phyloP scores from a whole-genome alignment of 2,329 filamentous ascomycete genomes.

The Aureobasidium zeae region DNA sequence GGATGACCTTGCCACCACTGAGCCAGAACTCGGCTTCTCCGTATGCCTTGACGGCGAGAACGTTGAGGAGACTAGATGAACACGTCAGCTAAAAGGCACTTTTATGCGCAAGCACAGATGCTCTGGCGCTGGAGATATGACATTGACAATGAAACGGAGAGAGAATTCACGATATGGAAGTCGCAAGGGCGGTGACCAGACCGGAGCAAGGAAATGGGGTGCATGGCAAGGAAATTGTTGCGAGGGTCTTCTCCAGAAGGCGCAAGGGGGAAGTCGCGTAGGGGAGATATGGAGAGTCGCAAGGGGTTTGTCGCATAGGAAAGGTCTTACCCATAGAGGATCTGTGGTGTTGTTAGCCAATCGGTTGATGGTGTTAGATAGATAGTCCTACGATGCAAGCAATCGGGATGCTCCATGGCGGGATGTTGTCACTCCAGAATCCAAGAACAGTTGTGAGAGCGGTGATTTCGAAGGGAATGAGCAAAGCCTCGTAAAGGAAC shows the following conservation, averaged over 20 bases:
- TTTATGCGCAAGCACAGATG: background rate
- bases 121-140: slow-evolving; percentile 6
- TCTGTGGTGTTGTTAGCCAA: background rate
- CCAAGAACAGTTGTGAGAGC: slow-evolving; percentile 31
- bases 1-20: slow-evolving; percentile 38
- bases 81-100: slow-evolving; percentile 10
- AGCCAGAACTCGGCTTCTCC: slow-evolving; percentile 41
- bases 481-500: slow-evolving; percentile 40
- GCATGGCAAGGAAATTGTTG: background rate
- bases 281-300: background rate
- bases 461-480: slow-evolving; percentile 43
- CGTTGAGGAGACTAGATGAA: slow-evolving; percentile 28
- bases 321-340: slow-evolving; percentile 13
- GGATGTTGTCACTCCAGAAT: slow-evolving; percentile 34
- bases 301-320: slow-evolving; percentile 9
- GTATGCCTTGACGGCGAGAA: slow-evolving; percentile 37
- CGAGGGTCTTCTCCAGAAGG: background rate
- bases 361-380: slow-evolving; percentile 7
- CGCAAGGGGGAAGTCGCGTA: slow-evolving; percentile 10
- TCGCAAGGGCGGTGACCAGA: background rate
- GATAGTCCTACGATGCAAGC: slow-evolving; percentile 10
- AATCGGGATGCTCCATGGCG: slow-evolving; percentile 27
- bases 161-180: background rate
- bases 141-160: background rate
- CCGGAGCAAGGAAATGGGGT: slow-evolving; percentile 8